Evolutionary conservation across 73 alveolate species (phyloP).

Genomic region (Paramecium caudatum): DNA sequence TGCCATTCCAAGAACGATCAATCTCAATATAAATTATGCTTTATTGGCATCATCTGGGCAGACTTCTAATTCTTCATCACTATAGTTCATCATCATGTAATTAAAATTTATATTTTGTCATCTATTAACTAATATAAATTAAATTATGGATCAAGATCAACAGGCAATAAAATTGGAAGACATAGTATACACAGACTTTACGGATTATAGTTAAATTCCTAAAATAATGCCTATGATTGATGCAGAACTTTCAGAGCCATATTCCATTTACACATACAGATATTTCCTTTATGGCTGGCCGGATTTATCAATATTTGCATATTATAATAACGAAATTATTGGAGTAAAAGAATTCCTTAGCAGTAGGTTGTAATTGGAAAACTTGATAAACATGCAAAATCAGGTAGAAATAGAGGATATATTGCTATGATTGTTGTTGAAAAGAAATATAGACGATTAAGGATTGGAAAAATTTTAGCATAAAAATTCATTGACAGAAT

Average conservation of each 20-base stretch:
- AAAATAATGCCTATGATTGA: slow-evolving; percentile 90
- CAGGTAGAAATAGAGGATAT: slow-evolving; percentile 89
- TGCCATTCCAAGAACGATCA: too few relatives aligned
- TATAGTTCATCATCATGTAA: too few relatives aligned
- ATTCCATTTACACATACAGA: slow-evolving; percentile 96
- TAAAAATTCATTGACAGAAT: slow-evolving; percentile 85
- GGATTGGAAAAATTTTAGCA: slow-evolving; percentile 94
- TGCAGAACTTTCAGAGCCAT: slow-evolving; percentile 96
- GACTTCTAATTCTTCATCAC: too few relatives aligned
- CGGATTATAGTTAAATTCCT: slow-evolving; percentile 70
- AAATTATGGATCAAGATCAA: slow-evolving; percentile 43
- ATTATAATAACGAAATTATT: slow-evolving; percentile 80
- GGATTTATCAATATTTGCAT: slow-evolving; percentile 87
- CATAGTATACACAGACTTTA: slow-evolving; percentile 64
- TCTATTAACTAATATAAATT: too few relatives aligned
- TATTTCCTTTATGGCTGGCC: slow-evolving; percentile 96
- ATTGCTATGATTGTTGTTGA: slow-evolving; percentile 98
- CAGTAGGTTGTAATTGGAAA: slow-evolving; percentile 78
- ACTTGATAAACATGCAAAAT: slow-evolving; percentile 80
- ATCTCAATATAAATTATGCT: too few relatives aligned
- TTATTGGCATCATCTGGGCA: too few relatives aligned
- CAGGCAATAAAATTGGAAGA: slow-evolving; percentile 64
- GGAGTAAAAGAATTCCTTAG: slow-evolving; percentile 82
- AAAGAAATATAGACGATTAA: slow-evolving; percentile 92
- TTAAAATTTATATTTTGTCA: too few relatives aligned